Conservation (phyloP, 2,329 filamentous ascomycete genomes). For the Cercospora janseana region DNA sequence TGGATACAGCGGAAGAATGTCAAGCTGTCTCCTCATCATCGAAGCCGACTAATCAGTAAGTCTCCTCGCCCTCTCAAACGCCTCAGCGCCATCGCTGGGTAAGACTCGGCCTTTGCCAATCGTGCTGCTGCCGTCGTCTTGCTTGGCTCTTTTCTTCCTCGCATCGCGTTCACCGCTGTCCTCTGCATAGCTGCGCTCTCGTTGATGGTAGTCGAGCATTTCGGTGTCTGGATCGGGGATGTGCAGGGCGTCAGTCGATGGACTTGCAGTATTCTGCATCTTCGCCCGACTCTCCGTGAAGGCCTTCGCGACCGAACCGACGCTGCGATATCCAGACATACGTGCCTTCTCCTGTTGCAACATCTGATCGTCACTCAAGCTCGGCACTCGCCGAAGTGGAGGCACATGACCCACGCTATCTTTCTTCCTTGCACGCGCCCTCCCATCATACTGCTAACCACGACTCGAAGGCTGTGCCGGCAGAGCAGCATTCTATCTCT, state of each 20-base stretch:
- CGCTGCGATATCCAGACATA: background rate
- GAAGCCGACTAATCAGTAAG: background rate
- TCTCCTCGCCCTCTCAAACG: slow-evolving; percentile 1
- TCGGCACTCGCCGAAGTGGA: background rate
- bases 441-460: background rate
- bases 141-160: background rate
- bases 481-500: slow-evolving; percentile 12
- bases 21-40: background rate
- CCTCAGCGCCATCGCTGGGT: slow-evolving; percentile 18
- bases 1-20: background rate
- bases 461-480: background rate
- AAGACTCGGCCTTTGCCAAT: background rate
- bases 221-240: background rate
- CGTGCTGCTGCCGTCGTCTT: background rate
- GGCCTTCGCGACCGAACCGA: background rate
- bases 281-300: background rate
- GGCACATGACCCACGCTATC: slow-evolving; percentile 4
- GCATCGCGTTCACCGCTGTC: background rate
- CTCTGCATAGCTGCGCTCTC: background rate
- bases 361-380: background rate
- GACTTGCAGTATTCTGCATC: background rate
- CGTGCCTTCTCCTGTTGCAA: background rate
- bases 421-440: background rate
- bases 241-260: background rate
- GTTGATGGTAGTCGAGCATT: background rate